Evolutionary conservation across 352 stramenopile genomes (phyloP).

Genomic region (Phytopythium oedochilum): DNA sequence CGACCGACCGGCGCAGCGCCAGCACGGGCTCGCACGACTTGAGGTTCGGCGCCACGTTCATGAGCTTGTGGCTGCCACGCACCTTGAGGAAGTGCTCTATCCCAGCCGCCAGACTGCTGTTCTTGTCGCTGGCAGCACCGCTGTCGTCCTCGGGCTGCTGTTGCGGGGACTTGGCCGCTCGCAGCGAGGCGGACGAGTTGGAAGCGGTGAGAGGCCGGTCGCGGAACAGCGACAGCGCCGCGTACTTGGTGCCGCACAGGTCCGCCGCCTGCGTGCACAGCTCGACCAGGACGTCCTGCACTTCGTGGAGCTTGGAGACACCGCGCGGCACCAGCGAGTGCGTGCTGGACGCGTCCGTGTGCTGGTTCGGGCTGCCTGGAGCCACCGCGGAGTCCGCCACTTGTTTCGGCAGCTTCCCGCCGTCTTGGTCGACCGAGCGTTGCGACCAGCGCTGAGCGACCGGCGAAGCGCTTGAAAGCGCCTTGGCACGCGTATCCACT

Average conservation of each 20-base stretch:
- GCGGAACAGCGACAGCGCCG: conserved; percentile 53
- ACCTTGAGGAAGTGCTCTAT: conserved; percentile 54
- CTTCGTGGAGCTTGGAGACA: conserved; percentile 25
- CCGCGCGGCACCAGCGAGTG: conserved; percentile 16
- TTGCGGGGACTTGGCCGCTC: not conserved
- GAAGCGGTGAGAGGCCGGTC: not conserved
- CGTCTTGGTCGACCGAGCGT: not conserved
- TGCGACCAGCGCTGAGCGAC: not conserved
- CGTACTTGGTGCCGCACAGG: conserved; percentile 42
- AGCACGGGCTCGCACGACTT: conserved; percentile 70
- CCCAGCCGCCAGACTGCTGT: not conserved
- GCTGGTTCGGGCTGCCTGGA: conserved; percentile 19
- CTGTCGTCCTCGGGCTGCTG: conserved; percentile 5
- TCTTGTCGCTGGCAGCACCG: not conserved
- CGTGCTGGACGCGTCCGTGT: conserved; percentile 5
- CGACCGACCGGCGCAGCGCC: conserved; percentile 26
- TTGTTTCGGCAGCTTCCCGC: not conserved
- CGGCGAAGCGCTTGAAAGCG: not conserved
- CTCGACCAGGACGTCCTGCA: conserved; percentile 51
- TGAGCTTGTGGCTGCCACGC: conserved; percentile 33
- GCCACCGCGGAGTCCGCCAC: not conserved
- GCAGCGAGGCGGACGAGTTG: not conserved
- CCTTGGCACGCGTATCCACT: not conserved
- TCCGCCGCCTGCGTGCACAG: conserved; percentile 45
- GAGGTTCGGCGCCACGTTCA: conserved; percentile 51